These are phyloP conservation scores for Amanita subjunquillea DNA, from an alignment of 768 basidiomycete species.

Conservation along the genomic window DNA sequence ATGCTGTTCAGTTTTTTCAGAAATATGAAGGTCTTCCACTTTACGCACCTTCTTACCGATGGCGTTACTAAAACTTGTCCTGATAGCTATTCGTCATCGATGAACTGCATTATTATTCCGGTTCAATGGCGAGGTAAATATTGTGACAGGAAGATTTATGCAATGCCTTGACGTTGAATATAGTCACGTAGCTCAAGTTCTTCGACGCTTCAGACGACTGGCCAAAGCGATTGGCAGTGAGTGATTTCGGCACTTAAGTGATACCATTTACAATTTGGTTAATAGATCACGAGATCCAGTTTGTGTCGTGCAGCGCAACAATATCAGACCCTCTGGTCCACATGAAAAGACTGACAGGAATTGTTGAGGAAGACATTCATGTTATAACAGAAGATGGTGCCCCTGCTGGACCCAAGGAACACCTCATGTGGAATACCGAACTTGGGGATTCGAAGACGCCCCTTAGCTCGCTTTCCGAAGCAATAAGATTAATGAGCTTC, in stretches of 20 bases:
- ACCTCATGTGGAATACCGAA: slow-evolving; percentile 69
- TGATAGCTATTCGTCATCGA: slow-evolving; percentile 63
- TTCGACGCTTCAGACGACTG: slow-evolving; percentile 66
- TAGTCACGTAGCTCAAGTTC: slow-evolving; percentile 74
- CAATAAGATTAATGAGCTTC: slow-evolving; percentile 62
- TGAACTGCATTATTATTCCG: slow-evolving; percentile 81
- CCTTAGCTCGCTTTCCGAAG: slow-evolving; percentile 53
- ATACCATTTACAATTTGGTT: neutral
- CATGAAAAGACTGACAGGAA: slow-evolving; percentile 69
- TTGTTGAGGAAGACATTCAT: slow-evolving; percentile 49
- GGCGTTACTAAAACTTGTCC: neutral
- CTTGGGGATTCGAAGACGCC: slow-evolving; percentile 40
- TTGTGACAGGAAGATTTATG: too few relatives aligned
- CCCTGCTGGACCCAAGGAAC: slow-evolving; percentile 72
- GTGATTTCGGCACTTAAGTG: slow-evolving; percentile 13
- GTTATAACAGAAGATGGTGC: slow-evolving; percentile 75
- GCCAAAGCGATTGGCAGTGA: slow-evolving; percentile 70
- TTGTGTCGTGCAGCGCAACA: slow-evolving; percentile 85
- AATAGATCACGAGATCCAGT: slow-evolving; percentile 44
- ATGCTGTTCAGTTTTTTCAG: slow-evolving; percentile 50
- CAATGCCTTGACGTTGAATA: too few relatives aligned
- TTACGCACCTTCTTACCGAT: neutral
- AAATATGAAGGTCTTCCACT: slow-evolving; percentile 42
- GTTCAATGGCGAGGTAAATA: slow-evolving; percentile 64
- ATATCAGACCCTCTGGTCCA: slow-evolving; percentile 66